Evolutionary conservation across 805 yeast genomes (phyloP).

Genomic region (Pichia rugopelliculosa): DNA sequence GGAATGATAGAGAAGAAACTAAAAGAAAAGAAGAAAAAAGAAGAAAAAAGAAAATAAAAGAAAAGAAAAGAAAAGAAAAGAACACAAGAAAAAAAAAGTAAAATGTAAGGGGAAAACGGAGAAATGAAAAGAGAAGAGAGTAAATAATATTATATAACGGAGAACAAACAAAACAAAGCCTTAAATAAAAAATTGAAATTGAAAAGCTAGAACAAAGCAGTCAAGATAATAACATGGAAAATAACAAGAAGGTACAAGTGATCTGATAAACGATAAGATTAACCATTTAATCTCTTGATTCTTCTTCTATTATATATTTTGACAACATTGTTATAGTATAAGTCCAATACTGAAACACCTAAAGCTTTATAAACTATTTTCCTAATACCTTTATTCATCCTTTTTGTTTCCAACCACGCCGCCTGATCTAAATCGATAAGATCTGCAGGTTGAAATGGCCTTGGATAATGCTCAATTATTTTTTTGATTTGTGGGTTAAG

Average conservation of each 20-base stretch:
- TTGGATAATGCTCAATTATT: constrained; percentile 27
- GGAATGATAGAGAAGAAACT: too few relatives aligned
- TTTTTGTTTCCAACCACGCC: constrained; percentile 35
- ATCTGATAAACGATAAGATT: background rate
- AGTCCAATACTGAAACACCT: constrained; percentile 44
- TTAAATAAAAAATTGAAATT: too few relatives aligned
- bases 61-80: too few relatives aligned
- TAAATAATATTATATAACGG: too few relatives aligned
- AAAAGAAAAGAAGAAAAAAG: too few relatives aligned
- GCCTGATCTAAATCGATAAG: constrained; percentile 36
- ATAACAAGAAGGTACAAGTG: background rate
- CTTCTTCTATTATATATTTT: constrained; percentile 26
- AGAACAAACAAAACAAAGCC: too few relatives aligned
- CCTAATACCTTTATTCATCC: constrained; percentile 21
- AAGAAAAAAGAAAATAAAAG: too few relatives aligned
- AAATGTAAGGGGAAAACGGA: too few relatives aligned
- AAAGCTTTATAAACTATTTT: constrained; percentile 45
- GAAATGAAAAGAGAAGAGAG: too few relatives aligned
- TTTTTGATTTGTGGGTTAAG: constrained; percentile 19
- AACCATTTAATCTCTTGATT: constrained; percentile 12
- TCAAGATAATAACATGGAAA: background rate
- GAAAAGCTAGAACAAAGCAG: background rate
- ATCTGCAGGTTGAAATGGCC: constrained; percentile 33
- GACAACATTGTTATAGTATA: constrained; percentile 47
- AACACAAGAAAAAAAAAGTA: too few relatives aligned